These are phyloP conservation scores for Ensete glaucum DNA, from an alignment of 176 grass and related monocot species.

Conservation along the genomic window DNA sequence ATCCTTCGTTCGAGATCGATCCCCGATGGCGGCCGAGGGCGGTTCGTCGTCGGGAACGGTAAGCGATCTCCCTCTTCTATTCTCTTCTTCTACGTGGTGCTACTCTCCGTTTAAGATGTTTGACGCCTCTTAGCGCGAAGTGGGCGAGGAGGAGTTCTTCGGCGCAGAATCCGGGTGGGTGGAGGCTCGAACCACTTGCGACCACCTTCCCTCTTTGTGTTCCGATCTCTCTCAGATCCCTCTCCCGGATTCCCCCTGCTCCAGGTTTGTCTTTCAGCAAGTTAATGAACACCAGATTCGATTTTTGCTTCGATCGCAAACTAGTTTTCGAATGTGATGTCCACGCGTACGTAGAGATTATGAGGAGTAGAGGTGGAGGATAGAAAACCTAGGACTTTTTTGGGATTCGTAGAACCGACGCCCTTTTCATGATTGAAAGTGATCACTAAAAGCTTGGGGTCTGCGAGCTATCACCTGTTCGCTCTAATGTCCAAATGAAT, in stretches of 20 bases:
- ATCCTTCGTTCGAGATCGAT: not conserved
- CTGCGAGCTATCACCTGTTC: not conserved
- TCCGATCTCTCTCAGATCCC: too few species aligned
- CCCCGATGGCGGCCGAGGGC: not conserved
- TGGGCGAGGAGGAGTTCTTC: constrained; percentile 28
- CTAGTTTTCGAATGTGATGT: too few species aligned
- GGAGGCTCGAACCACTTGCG: constrained; percentile 74
- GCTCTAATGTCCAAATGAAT: not conserved
- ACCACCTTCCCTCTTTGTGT: constrained; percentile 46
- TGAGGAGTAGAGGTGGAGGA: not conserved
- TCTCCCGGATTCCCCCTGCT: constrained; percentile 49
- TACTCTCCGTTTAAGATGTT: not conserved
- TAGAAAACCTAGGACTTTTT: not conserved
- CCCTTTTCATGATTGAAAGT: not conserved
- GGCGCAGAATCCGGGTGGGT: constrained; percentile 65
- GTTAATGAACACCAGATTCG: not conserved
- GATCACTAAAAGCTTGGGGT: not conserved
- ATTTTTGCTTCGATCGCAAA: too few species aligned
- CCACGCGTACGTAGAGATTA: too few species aligned
- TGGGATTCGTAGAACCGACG: not conserved
- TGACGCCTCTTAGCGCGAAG: not conserved
- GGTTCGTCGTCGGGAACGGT: not conserved
- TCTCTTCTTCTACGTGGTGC: not conserved
- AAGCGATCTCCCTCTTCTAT: not conserved
- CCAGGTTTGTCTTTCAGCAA: constrained; percentile 28